Conservation (phyloP, 2,329 filamentous ascomycete genomes). For the Botrytis tulipae region DNA sequence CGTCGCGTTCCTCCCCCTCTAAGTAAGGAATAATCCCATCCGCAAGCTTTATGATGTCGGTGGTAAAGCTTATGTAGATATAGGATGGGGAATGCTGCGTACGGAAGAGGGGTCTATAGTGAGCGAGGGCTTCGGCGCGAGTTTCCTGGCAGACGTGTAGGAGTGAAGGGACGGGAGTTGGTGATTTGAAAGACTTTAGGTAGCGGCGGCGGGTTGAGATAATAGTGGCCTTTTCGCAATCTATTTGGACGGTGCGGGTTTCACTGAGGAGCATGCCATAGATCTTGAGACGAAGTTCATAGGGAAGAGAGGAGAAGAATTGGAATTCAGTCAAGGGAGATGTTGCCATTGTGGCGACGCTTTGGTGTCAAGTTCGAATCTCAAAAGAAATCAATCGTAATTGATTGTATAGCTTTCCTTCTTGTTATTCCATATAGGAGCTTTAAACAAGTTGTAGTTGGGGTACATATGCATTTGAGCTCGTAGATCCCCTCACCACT, state of each 20-base stretch:
- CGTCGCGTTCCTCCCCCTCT: slow-evolving; percentile 17
- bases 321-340: slow-evolving; percentile 27
- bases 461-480: not conserved
- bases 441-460: not conserved
- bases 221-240: slow-evolving; percentile 25
- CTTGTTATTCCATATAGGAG: not conserved
- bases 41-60: slow-evolving; percentile 28
- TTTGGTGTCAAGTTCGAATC: not conserved
- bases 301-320: slow-evolving; percentile 33
- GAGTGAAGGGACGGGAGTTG: slow-evolving; percentile 31
- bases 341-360: not conserved
- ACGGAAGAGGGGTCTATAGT: slow-evolving; percentile 26
- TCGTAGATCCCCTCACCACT: not conserved
- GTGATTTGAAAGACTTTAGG: slow-evolving; percentile 26
- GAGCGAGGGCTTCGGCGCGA: slow-evolving; percentile 30
- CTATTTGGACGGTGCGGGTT: slow-evolving; percentile 28
- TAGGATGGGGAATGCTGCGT: slow-evolving; percentile 21
- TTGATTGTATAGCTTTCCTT: not conserved
- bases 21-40: slow-evolving; percentile 31
- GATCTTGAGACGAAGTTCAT: slow-evolving; percentile 35
- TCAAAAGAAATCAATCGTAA: not conserved
- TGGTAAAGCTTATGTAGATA: slow-evolving; percentile 29
- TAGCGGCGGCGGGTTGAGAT: slow-evolving; percentile 18
- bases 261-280: slow-evolving; percentile 27
- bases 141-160: slow-evolving; percentile 38